Conservation (phyloP, 129 eudicot species). For the Saposhnikovia divaricata region DNA sequence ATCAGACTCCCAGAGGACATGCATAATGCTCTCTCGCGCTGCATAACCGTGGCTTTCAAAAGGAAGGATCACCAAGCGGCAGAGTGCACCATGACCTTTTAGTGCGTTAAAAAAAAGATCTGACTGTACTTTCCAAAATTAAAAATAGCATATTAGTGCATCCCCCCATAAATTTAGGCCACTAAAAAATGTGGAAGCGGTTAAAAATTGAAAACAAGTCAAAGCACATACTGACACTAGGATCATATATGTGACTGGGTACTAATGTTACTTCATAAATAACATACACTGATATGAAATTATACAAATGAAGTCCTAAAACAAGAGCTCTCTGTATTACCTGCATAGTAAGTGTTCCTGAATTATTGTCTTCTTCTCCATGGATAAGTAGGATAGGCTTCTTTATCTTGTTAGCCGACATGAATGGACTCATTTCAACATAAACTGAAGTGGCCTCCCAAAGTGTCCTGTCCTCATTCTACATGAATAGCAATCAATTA, state of each 20-base stretch:
- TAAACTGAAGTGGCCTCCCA: conserved; percentile 92
- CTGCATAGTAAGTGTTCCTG: conserved; percentile 97
- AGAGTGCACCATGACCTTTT: conserved; percentile 96
- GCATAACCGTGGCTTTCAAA: conserved; percentile 94
- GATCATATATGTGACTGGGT: not conserved
- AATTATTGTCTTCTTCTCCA: conserved; percentile 96
- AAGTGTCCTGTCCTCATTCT: conserved; percentile 95
- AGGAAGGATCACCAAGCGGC: conserved; percentile 84
- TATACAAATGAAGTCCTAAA: not conserved
- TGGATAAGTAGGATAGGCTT: conserved; percentile 92
- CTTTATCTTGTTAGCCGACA: conserved; percentile 81
- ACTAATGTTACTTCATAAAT: not conserved
- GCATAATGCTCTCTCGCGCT: conserved; percentile 98
- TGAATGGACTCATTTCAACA: conserved; percentile 90
- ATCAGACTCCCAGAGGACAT: conserved; percentile 95
- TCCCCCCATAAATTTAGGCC: not conserved
- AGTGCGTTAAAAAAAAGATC: conserved; percentile 88
- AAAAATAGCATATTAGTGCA: not conserved
- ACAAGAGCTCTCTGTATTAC: conserved; percentile 21
- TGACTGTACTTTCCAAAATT: conserved; percentile 43
- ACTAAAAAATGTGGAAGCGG: not conserved
- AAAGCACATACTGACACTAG: not conserved
- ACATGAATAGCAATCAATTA: conserved; percentile 8
- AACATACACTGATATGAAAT: not conserved
- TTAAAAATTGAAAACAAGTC: not conserved